Base-by-base conservation (phyloP, 176 grass and related monocot species). In the Zea luxurians region DNA sequence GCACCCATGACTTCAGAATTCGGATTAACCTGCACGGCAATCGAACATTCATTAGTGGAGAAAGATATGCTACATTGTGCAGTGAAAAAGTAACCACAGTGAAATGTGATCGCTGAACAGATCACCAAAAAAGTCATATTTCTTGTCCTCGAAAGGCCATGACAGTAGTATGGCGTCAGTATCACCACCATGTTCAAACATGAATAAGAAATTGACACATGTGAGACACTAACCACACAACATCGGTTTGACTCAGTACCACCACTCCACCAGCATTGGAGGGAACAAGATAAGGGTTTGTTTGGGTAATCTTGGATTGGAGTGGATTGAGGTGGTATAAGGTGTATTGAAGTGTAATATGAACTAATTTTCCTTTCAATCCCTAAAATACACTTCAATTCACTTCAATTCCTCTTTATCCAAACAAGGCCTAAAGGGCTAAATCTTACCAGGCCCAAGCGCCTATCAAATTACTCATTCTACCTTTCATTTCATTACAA, bases 11-110 rank as follows among this genome's bases (percentile, higher is more conserved):
- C 48, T 44, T 36, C 48, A 74, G 47, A 55, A 66, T 46, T 20
- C 15, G 44, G 48, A 83, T 43, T 27, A 67, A 74, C 61, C 80
- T 83, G 61, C 80, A 75, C 20, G 18, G 48, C 5, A 35, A 35
- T 82, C 54, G 8, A 47, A 67, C 20, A 38, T 3, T 37, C 6
- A 58, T 83, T 13, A 75, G 49, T 8, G 9, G 1, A 17, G 18
- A 66, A 74, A 54, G 2, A 27, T 27, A 27, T 27, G 27, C 27
- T 27, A 1, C 27, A 27, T 4, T 17, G 13, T 36, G 34, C 21
- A 7, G n/a, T 8, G 12, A 16, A 50, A 37, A 71, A 71, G 47
- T 16, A 71, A 9, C 46, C 10, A 52, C 21, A 10, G 45, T 71
- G 6, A 16, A 71, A 50, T 50, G 70, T 53, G 27, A 17, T n/a